Conservation (phyloP, 1,139 yeast genomes). For the Saccharomyces hybrid region DNA sequence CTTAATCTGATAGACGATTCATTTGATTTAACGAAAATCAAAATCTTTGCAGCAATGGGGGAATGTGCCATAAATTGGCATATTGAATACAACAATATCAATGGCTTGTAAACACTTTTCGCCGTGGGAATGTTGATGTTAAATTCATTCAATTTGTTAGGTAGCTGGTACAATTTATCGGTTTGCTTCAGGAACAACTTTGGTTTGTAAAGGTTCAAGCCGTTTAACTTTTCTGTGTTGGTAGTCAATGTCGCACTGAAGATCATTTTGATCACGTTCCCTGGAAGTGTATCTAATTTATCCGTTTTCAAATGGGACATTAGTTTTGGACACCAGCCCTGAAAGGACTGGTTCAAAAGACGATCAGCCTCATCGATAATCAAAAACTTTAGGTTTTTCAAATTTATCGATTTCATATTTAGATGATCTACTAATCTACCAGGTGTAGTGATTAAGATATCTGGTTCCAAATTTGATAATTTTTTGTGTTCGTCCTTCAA, state of each 20-base stretch:
- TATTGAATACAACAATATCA: slow-evolving; percentile 55
- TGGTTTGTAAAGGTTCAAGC: slow-evolving; percentile 61
- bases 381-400: slow-evolving; percentile 54
- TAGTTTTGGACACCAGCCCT: slow-evolving; percentile 82
- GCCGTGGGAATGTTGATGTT: slow-evolving; percentile 46
- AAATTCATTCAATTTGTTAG: slow-evolving; percentile 48
- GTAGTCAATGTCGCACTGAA: slow-evolving; percentile 93
- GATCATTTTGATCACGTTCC: slow-evolving; percentile 51
- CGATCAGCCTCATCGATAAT: slow-evolving; percentile 96
- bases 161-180: slow-evolving; percentile 45
- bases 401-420: slow-evolving; percentile 32
- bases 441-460: slow-evolving; percentile 78
- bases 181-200: slow-evolving; percentile 66
- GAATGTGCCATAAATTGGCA: slow-evolving; percentile 2
- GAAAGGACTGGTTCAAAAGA: slow-evolving; percentile 81
- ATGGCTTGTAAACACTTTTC: slow-evolving; percentile 64
- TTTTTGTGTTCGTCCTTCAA: slow-evolving; percentile 58
- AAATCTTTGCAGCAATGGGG: slow-evolving; percentile 25
- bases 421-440: slow-evolving; percentile 93
- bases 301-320: slow-evolving; percentile 37
- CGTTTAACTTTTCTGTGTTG: slow-evolving; percentile 79
- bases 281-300: slow-evolving; percentile 28
- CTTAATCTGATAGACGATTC: slow-evolving; percentile 77
- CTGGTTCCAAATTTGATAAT: slow-evolving; percentile 51
- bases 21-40: slow-evolving; percentile 78